A percentile compares a stretch with the other conserved stretches of the same genome.
Evolutionary conservation across 371 early-diverging fungal species (phyloP).

Genomic region (Fennellomyces sp.): DNA sequence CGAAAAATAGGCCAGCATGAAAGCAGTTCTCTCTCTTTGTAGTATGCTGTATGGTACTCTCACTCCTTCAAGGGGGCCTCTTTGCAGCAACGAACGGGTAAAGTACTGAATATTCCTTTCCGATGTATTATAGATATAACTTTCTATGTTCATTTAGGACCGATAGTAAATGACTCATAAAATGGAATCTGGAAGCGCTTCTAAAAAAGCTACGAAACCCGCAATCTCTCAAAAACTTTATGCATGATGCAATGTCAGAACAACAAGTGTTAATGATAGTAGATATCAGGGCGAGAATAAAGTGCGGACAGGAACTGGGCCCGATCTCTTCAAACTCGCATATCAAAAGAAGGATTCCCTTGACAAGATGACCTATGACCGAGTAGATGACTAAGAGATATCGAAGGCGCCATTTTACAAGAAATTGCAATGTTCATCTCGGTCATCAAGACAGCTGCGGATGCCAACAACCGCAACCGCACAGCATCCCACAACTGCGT

Average conservation of each 20-base stretch:
- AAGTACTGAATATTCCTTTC: neutral
- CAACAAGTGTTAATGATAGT: neutral
- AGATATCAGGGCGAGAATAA: neutral
- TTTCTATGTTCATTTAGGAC: too few relatives aligned
- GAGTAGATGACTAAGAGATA: neutral
- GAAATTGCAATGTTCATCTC: too few relatives aligned
- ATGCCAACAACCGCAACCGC: too few relatives aligned
- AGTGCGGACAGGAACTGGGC: neutral
- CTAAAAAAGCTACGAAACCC: neutral
- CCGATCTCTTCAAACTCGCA: neutral
- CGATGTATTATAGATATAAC: too few relatives aligned
- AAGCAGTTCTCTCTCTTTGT: neutral
- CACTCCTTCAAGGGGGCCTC: neutral
- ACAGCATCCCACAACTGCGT: too few relatives aligned
- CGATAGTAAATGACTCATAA: too few relatives aligned
- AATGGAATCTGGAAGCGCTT: too few relatives aligned
- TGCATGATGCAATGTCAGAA: neutral
- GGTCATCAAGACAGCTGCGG: too few relatives aligned
- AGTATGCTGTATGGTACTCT: neutral
- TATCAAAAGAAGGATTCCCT: neutral
- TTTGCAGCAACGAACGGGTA: neutral
- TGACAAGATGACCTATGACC: neutral
- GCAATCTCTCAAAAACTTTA: neutral
- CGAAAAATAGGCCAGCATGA: neutral
- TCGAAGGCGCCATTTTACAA: too few relatives aligned